Base-by-base conservation (phyloP, 1,284 basidiomycete species). In the Psilocybe mexicana region DNA sequence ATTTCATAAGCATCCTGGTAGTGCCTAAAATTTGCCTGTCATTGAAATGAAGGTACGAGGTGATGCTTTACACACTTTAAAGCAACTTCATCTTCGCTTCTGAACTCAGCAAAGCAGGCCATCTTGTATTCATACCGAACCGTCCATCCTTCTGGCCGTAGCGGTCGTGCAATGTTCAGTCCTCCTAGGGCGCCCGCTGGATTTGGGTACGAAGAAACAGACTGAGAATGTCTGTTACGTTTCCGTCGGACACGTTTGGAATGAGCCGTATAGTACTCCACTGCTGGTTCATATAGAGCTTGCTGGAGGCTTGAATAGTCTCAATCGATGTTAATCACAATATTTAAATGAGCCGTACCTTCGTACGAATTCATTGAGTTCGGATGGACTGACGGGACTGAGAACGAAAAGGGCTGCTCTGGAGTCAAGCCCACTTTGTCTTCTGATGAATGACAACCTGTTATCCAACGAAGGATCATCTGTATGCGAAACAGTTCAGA, bases 51-150 rank as follows among this genome's bases (percentile, higher is more conserved):
- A 28, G 0, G 48, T 14, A 23, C 44, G 44, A 52, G 38, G 11
- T 6, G n/a, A n/a, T 6, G 14, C 4, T 43, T 54, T 57, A 72
- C 81, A 55, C 62, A 92, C 88, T 93, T 93, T 61, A 94, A 78
- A 1, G 94, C 93, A 4, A 93, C 87, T 65, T 96, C 93, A 61
- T 92, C 84, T 70, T 98, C 96, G 18, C 92, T 88, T 54, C 94
- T 78, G 65, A 98, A 91, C 73, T 99, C 96, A 0, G 96, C 94
- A 72, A 98, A 98, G 63, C 92, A 92, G 0, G 90, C 96, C 79
- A 96, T 90, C 76, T 98, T 99, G 79, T 94, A 98, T 71, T 97
- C 94, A 68, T 96, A 96, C 23, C 96, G 80, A n/a, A 96, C 93
- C 0, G 88, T 91, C 95, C 96, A 98, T 0, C 96, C 96, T 71